phyloP scores from a whole-genome alignment of 495 filamentous ascomycete genomes.

The Lepraria neglecta region DNA sequence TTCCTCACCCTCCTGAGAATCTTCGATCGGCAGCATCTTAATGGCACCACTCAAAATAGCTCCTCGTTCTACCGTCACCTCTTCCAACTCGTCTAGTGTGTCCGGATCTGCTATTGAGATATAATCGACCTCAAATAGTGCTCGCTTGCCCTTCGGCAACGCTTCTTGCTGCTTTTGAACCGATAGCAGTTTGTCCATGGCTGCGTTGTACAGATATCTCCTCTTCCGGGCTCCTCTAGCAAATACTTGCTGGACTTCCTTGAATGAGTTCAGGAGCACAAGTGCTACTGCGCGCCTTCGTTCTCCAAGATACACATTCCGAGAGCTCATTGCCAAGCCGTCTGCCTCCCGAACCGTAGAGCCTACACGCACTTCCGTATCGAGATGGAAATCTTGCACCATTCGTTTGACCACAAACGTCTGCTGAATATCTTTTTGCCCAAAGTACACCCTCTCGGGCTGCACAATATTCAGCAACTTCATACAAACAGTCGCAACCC shows the following conservation, averaged over 20 bases:
- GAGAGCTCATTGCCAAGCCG: conserved; percentile 86
- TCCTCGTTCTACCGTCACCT: conserved; percentile 59
- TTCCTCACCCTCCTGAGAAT: conserved; percentile 59
- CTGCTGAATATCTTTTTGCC: conserved; percentile 97
- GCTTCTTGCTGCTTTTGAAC: conserved; percentile 55
- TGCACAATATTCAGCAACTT: conserved; percentile 91
- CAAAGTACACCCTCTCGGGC: conserved; percentile 89
- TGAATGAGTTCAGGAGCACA: conserved; percentile 61
- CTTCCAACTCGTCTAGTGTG: conserved; percentile 68
- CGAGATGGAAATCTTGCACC: conserved; percentile 82
- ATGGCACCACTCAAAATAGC: conserved; percentile 84
- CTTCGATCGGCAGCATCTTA: conserved; percentile 79
- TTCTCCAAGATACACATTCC: conserved; percentile 86
- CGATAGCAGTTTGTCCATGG: conserved; percentile 45
- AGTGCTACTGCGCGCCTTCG: conserved; percentile 65
- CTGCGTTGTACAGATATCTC: conserved; percentile 60
- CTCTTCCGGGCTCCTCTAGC: conserved; percentile 49
- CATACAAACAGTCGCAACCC: conserved; percentile 93
- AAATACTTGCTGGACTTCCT: conserved; percentile 64
- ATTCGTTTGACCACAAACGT: conserved; percentile 81
- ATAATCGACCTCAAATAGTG: conserved; percentile 79
- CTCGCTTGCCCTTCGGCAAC: conserved; percentile 55
- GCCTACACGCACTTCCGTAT: conserved; percentile 65
- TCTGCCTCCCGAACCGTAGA: conserved; percentile 70
- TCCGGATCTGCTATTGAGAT: conserved; percentile 78